A percentile compares a stretch with the other conserved stretches of the same genome.
Evolutionary conservation across 1,284 basidiomycete genomes (phyloP).

Genomic region (Austropuccinia psidii): DNA sequence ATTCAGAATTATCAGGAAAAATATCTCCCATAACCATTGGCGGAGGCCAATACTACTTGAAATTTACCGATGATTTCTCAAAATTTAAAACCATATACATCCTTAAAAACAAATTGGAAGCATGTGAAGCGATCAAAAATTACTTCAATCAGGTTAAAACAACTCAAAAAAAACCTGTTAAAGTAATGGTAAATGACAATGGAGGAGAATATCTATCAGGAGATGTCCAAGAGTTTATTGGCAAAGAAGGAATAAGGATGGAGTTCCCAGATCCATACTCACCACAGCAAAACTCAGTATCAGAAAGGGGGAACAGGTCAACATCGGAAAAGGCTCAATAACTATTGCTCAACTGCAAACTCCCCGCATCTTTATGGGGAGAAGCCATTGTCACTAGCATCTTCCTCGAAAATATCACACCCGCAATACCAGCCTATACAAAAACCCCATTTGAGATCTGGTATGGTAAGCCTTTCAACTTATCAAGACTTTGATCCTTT

Average conservation of each 20-base stretch:
- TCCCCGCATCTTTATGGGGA: background rate
- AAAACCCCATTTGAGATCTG: background rate
- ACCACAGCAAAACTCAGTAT: conserved; percentile 23
- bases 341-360: background rate
- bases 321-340: conserved; percentile 1
- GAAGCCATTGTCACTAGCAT: background rate
- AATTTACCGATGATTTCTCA: background rate
- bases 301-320: no score
- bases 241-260: background rate
- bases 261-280: conserved; percentile 1
- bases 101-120: conserved; percentile 10
- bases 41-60: conserved; percentile 7
- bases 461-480: background rate
- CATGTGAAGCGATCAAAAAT: no score
- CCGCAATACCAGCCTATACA: background rate
- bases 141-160: no score
- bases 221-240: background rate
- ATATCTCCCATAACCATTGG: background rate
- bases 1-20: conserved; percentile 4
- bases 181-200: no score
- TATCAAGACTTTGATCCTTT: background rate
- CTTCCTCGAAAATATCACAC: conserved; percentile 3
- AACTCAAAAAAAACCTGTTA: no score
- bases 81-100: background rate
- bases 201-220: no score